These are phyloP conservation scores for Aspergillus ochraceoroseus DNA, from an alignment of 2,329 filamentous ascomycete species.

Conservation along the genomic window DNA sequence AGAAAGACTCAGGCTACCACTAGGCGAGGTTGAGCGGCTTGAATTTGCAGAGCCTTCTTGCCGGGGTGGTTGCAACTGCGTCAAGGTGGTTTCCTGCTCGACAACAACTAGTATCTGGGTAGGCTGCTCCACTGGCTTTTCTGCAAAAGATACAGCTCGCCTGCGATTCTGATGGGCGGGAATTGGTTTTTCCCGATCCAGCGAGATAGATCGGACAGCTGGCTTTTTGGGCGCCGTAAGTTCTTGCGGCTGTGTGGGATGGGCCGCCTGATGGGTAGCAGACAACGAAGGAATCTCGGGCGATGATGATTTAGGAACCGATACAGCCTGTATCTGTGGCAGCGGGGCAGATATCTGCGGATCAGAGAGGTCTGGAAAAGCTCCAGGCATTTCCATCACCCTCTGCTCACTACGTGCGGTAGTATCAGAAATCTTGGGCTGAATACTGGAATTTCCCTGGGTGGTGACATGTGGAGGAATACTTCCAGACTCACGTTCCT, in stretches of 20 bases:
- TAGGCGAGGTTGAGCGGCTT: conserved; percentile 16
- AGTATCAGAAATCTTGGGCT: not conserved
- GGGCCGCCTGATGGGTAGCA: no score
- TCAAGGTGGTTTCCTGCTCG: conserved; percentile 8
- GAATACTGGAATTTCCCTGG: conserved; percentile 1
- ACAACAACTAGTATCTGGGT: conserved; percentile 10
- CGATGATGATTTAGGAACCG: no score
- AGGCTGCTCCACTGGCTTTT: conserved; percentile 12
- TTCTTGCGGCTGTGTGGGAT: not conserved
- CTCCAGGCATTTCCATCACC: not conserved
- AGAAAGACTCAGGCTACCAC: conserved; percentile 47
- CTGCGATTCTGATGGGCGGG: conserved; percentile 11
- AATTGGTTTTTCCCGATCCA: conserved; percentile 10
- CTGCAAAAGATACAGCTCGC: conserved; percentile 21
- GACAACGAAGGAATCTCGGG: no score
- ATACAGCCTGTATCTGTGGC: not conserved
- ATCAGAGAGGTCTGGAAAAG: not conserved
- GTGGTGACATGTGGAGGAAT: conserved; percentile 8
- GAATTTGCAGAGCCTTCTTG: conserved; percentile 16
- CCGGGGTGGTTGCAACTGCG: conserved; percentile 9
- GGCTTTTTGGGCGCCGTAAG: conserved; percentile 1
- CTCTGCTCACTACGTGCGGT: not conserved
- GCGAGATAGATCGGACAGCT: conserved; percentile 11
- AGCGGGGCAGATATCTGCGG: not conserved
- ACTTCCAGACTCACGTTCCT: conserved; percentile 22